Percentiles rank a stretch among this genome's conserved stretches.
phyloP scores from a whole-genome alignment of 345 rosid species.

The Salix suchowensis region DNA sequence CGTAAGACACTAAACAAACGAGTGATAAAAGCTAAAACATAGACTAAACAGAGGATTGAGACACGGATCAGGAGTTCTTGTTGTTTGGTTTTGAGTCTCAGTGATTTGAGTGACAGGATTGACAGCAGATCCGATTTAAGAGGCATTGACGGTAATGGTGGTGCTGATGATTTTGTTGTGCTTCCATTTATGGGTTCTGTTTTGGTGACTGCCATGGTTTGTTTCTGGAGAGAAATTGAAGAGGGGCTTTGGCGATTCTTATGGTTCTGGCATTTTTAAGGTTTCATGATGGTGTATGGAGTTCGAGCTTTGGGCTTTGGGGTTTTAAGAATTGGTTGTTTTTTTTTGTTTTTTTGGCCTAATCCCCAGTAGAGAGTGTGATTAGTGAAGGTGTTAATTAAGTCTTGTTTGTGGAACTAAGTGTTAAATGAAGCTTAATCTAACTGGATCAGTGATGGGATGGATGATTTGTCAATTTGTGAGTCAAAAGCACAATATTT shows the following conservation, averaged over 20 bases:
- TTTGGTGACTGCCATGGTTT: too few species aligned
- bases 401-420: too few species aligned
- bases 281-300: not conserved
- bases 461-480: not conserved
- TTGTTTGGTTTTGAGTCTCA: conserved; percentile 79
- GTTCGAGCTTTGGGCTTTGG: not conserved
- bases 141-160: not conserved
- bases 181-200: not conserved
- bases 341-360: not conserved
- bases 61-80: conserved; percentile 89
- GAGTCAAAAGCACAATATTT: too few species aligned
- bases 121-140: conserved; percentile 43
- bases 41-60: conserved; percentile 75
- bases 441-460: not conserved
- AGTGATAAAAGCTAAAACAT: conserved; percentile 74
- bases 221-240: too few species aligned
- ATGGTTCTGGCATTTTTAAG: not conserved
- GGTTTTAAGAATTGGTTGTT: not conserved
- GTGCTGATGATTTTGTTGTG: not conserved
- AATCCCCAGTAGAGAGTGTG: not conserved
- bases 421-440: too few species aligned
- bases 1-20: conserved; percentile 93
- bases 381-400: not conserved
- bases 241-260: not conserved
- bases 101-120: conserved; percentile 39